Evolutionary conservation across 1,284 basidiomycete genomes (phyloP), one percentile per base, ranked within the genome.

Genomic region (Abortiporus biennis): DNA sequence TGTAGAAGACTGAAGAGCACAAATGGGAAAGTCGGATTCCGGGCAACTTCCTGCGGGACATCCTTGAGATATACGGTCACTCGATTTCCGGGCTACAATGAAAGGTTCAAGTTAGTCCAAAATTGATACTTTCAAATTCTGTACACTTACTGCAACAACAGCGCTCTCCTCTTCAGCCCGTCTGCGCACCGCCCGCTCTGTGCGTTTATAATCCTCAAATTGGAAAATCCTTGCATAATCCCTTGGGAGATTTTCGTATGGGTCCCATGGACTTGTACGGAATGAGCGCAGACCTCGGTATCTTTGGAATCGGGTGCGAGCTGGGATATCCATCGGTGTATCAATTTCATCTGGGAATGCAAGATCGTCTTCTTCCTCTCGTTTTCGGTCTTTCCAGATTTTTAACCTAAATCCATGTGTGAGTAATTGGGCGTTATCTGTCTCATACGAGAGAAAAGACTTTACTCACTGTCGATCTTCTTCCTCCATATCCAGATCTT

Each of bases 321-420:
- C 95, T 0, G 89, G 65, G n/a, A 88, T 69, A 48, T 96, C 85
- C 47, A 85, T 76, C 0, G 95, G 96, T 0, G 96, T 99, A 54
- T 99, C 95, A n/a, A 97, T 77, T 62, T 99, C 95, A 58, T 99
- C 95, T 0, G 95, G 96, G 66, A 98, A 99, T 16, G 79, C 71
- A 19, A 81, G 66, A 53, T 97, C 90, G 38, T 89, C 83, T 38
- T 80, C 75, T 52, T 91, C 85, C 59, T 83, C 82, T 46, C 75
- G 76, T 53, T 75, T 67, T 47, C 80, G 74, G 48, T 71, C 73
- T 42, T 78, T 71, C 81, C 87, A 92, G 2, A 69, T 71, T 45
- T 74, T 69, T 34, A 91, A 67, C 55, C 88, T 92, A n/a, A n/a
- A n/a, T n/a, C n/a, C n/a, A 52, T 22, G 16, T 44, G 34, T 21